phyloP scores from a whole-genome alignment of 805 yeast genomes.

The Wickerhamomyces tratensis region DNA sequence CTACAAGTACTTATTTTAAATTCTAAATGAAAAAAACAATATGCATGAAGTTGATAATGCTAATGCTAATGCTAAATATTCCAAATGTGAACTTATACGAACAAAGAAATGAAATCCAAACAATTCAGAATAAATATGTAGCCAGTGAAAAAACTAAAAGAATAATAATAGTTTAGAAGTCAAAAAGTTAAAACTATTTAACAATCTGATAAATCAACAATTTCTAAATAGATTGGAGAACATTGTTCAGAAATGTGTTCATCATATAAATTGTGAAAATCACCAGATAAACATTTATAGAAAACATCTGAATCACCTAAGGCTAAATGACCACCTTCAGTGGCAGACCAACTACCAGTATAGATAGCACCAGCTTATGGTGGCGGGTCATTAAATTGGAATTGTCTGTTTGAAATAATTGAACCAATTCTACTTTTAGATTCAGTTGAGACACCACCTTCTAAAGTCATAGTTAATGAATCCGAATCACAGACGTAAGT shows the following conservation, averaged over 20 bases:
- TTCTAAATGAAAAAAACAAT: no score
- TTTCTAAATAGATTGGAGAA: slow-evolving; percentile 40
- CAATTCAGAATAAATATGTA: no score
- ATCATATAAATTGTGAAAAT: slow-evolving; percentile 61
- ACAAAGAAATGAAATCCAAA: no score
- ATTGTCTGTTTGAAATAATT: slow-evolving; percentile 65
- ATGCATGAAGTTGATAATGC: no score
- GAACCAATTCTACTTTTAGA: slow-evolving; percentile 56
- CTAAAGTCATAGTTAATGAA: slow-evolving; percentile 27
- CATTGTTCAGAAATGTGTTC: slow-evolving; percentile 44
- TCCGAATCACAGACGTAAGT: no score
- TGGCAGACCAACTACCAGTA: slow-evolving; percentile 55
- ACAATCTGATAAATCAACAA: slow-evolving; percentile 29
- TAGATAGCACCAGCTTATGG: slow-evolving; percentile 64
- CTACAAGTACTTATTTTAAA: no score
- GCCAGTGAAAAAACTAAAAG: no score
- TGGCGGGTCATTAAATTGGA: slow-evolving; percentile 73
- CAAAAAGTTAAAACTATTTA: no score
- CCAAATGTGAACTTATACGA: no score
- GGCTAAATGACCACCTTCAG: slow-evolving; percentile 44
- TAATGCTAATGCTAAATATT: no score
- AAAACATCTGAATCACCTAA: slow-evolving; percentile 45
- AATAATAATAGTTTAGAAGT: no score
- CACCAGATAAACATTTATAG: slow-evolving; percentile 60
- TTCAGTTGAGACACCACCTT: slow-evolving; percentile 41